Evolutionary conservation across 1,139 yeast genomes (phyloP).

Genomic region (Yamadazyma triangularis): DNA sequence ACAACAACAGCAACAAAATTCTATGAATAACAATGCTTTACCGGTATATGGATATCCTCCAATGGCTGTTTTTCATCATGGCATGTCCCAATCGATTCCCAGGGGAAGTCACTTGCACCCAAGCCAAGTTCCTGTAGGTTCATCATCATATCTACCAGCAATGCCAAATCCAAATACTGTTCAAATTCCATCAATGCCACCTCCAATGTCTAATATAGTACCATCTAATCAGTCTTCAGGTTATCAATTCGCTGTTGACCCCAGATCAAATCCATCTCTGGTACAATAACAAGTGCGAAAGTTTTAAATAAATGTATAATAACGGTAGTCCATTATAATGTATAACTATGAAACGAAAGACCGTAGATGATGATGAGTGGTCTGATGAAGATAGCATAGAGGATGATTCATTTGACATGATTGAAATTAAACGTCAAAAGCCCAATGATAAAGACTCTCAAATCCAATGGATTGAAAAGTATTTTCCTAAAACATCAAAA

Average conservation of each 20-base stretch:
- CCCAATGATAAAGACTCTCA: background rate
- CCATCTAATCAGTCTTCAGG: background rate
- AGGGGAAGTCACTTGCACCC: background rate
- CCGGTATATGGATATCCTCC: background rate
- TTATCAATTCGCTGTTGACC: background rate
- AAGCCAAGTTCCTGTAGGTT: too few relatives aligned
- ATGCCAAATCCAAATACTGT: background rate
- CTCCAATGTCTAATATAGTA: background rate
- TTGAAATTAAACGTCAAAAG: background rate
- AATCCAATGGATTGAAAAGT: conserved; percentile 57
- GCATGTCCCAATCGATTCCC: background rate
- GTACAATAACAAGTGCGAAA: background rate
- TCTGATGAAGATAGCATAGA: conserved; percentile 13
- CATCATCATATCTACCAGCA: background rate
- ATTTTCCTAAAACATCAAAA: conserved; percentile 41
- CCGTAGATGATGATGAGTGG: conserved; percentile 6
- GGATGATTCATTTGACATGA: conserved; percentile 13
- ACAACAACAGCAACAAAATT: too few relatives aligned
- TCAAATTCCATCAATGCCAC: background rate
- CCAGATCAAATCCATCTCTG: background rate
- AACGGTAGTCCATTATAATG: conserved; percentile 1
- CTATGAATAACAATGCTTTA: background rate
- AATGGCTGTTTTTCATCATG: background rate
- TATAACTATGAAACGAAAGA: conserved; percentile 7
- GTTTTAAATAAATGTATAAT: background rate